These are phyloP conservation scores for Lichina pygmaea DNA, from an alignment of 495 filamentous ascomycete species.

Conservation along the genomic window DNA sequence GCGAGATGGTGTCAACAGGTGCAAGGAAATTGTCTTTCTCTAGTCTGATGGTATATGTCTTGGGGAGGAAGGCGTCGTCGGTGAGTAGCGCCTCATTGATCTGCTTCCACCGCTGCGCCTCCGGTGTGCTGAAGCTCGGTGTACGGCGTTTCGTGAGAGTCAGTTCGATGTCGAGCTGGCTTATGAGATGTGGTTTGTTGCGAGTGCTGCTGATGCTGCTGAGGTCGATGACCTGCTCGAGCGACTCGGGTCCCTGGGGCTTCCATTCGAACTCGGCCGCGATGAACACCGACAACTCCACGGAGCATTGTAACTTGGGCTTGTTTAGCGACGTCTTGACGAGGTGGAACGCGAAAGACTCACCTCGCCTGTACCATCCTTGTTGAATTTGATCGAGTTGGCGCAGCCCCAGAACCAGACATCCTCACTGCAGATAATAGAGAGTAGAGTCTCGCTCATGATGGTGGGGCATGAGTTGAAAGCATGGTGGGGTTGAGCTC, in stretches of 20 bases:
- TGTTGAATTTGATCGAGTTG: conserved; percentile 9
- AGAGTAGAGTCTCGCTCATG: conserved; percentile 5
- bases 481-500: no score
- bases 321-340: conserved; percentile 3
- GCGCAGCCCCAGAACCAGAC: conserved; percentile 5
- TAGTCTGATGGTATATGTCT: conserved; percentile 8
- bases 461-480: no score
- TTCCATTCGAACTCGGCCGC: conserved; percentile 8
- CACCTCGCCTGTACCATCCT: conserved; percentile 10
- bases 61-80: conserved; percentile 10
- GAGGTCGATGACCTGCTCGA: conserved; percentile 3
- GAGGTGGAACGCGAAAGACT: not conserved
- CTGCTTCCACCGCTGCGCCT: not conserved
- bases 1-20: conserved; percentile 1
- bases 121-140: conserved; percentile 1
- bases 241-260: conserved; percentile 3
- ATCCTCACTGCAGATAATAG: conserved; percentile 8
- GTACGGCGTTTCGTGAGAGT: conserved; percentile 7
- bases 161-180: conserved; percentile 10
- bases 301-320: conserved; percentile 8
- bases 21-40: conserved; percentile 10
- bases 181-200: conserved; percentile 5
- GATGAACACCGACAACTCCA: conserved; percentile 7
- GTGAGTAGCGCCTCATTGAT: conserved; percentile 6
- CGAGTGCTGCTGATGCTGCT: not conserved